Conservation (phyloP, 2,329 filamentous ascomycete species). For the Alternaria alternata region DNA sequence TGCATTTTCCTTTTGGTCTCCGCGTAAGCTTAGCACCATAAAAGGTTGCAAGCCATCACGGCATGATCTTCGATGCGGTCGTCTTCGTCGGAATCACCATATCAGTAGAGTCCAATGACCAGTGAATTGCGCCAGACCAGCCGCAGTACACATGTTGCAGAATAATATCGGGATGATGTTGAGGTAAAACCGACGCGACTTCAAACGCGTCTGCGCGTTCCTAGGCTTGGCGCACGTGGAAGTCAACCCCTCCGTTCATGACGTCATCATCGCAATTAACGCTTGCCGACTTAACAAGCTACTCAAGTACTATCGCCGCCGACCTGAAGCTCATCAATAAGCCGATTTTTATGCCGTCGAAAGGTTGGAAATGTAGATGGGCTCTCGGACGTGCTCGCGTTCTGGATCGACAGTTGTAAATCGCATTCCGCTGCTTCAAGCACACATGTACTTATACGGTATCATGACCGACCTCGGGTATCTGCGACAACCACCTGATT, state of each 20-base stretch:
- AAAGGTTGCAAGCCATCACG: background rate
- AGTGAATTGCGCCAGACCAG: background rate
- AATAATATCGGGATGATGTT: background rate
- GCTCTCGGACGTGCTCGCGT: background rate
- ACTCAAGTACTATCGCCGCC: background rate
- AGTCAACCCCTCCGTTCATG: background rate
- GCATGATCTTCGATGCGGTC: background rate
- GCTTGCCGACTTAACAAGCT: background rate
- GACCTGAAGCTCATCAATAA: background rate
- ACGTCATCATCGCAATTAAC: background rate
- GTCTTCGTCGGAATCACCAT: background rate
- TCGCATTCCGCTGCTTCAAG: background rate
- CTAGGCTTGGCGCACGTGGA: background rate
- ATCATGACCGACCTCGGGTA: background rate
- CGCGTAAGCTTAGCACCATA: background rate
- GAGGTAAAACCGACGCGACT: background rate
- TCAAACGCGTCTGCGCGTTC: background rate
- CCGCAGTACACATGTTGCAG: background rate
- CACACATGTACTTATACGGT: background rate
- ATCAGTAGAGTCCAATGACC: background rate
- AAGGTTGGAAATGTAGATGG: background rate
- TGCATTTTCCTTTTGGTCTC: background rate
- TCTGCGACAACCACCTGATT: background rate
- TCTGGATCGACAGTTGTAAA: background rate
- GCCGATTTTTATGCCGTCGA: background rate